Percentiles rank a stretch among this genome's conserved stretches.
phyloP scores from a whole-genome alignment of 768 basidiomycete genomes.

The Auriscalpium microsporum region DNA sequence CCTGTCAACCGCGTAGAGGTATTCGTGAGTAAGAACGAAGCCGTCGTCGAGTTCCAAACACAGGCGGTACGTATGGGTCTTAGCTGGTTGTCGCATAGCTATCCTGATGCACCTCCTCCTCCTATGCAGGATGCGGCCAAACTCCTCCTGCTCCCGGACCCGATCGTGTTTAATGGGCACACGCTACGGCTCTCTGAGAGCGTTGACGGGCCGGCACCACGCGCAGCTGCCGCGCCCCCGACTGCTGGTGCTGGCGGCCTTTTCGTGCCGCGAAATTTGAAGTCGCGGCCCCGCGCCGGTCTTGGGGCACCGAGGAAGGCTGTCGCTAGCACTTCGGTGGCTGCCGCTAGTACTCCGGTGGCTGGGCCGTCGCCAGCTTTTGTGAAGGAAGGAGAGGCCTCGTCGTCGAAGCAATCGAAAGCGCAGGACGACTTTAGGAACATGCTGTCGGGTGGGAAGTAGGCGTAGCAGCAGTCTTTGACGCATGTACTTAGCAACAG shows the following conservation, averaged over 20 bases:
- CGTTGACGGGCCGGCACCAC: constrained; percentile 25
- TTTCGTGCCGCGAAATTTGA: constrained; percentile 62
- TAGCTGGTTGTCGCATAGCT: neutral
- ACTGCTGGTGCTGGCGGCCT: constrained; percentile 34
- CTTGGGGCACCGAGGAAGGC: constrained; percentile 47
- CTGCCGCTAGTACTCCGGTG: constrained; percentile 15
- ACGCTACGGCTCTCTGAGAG: constrained; percentile 55
- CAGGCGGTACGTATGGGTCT: constrained; percentile 41
- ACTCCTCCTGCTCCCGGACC: constrained; percentile 61
- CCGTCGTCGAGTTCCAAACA: constrained; percentile 56
- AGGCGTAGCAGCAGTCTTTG: neutral
- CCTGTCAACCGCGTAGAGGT: constrained; percentile 68
- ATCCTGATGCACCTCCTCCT: neutral
- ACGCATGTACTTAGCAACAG: neutral
- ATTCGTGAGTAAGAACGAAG: constrained; percentile 51
- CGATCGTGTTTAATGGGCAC: constrained; percentile 61
- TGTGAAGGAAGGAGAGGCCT: constrained; percentile 6
- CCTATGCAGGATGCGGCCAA: constrained; percentile 69
- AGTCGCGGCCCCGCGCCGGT: constrained; percentile 63
- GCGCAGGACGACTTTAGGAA: constrained; percentile 84
- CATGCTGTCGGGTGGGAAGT: constrained; percentile 43
- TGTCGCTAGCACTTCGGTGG: constrained; percentile 4
- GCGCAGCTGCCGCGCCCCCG: constrained; percentile 23
- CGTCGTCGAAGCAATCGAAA: constrained; percentile 30
- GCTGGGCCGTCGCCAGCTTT: constrained; percentile 14